Percentiles rank a stretch among this genome's conserved stretches.
These are phyloP conservation scores for Castanea crenata DNA, from an alignment of 306 rosid genomes.

Conservation along the genomic window DNA sequence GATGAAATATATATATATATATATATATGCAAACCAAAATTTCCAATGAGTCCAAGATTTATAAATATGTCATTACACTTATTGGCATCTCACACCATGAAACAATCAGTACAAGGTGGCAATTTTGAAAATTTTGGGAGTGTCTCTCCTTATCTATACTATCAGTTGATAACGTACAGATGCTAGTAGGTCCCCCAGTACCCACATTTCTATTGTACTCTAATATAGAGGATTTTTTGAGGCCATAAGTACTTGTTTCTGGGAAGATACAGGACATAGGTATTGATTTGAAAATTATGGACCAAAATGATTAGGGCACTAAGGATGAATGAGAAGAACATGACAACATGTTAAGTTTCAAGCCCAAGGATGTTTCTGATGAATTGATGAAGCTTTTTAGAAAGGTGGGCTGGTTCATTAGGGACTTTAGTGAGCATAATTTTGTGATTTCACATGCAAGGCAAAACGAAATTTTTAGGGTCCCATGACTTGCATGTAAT, in stretches of 20 bases:
- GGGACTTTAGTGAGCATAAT: no score
- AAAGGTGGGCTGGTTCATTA: no score
- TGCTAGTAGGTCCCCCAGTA: conserved; percentile 30
- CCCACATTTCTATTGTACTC: conserved; percentile 47
- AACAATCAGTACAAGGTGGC: conserved; percentile 56
- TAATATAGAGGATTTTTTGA: conserved; percentile 62
- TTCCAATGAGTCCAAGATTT: conserved; percentile 51
- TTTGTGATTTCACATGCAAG: no score
- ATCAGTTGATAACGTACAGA: conserved; percentile 78
- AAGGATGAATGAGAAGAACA: conserved; percentile 67
- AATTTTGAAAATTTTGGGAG: conserved; percentile 44
- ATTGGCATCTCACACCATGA: conserved; percentile 66
- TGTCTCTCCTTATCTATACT: conserved; percentile 46
- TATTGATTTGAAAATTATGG: conserved; percentile 23
- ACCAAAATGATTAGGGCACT: conserved; percentile 32
- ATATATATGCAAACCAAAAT: conserved; percentile 23
- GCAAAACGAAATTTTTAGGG: no score
- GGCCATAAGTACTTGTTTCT: conserved; percentile 56
- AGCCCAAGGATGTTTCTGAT: conserved; percentile 42
- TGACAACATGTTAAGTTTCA: conserved; percentile 42
- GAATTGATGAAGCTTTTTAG: conserved; percentile 59
- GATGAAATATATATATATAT: neutral
- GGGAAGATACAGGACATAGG: conserved; percentile 60
- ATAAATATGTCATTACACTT: conserved; percentile 64
- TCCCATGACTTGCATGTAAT: no score